These are phyloP conservation scores for Suillus subaureus DNA, from an alignment of 768 basidiomycete genomes.

Conservation along the genomic window DNA sequence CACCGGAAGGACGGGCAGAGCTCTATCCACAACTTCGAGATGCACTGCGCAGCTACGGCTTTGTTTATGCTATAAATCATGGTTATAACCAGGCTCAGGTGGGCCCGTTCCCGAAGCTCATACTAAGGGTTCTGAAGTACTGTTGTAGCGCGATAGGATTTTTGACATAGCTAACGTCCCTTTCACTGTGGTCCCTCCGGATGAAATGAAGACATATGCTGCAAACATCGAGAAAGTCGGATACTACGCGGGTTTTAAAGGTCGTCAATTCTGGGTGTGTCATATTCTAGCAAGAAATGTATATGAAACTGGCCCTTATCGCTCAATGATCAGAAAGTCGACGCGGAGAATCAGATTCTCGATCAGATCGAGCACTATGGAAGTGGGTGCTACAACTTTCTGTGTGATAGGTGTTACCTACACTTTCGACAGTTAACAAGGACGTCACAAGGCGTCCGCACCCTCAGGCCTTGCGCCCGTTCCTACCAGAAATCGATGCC, in stretches of 20 bases:
- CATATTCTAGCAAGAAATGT: background rate
- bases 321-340: constrained; percentile 36
- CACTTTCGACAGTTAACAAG: constrained; percentile 32
- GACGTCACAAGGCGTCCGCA: constrained; percentile 37
- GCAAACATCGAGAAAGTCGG: constrained; percentile 42
- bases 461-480: constrained; percentile 39
- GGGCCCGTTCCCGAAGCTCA: background rate
- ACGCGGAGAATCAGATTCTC: constrained; percentile 35
- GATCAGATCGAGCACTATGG: constrained; percentile 50
- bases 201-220: constrained; percentile 45
- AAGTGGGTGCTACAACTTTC: constrained; percentile 26
- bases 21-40: too few species aligned
- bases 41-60: constrained; percentile 29
- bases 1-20: constrained; percentile 1
- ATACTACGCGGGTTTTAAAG: constrained; percentile 52
- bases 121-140: background rate
- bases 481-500: constrained; percentile 37
- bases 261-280: constrained; percentile 48
- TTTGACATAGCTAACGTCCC: constrained; percentile 51
- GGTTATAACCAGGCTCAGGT: constrained; percentile 47
- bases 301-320: constrained; percentile 6
- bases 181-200: constrained; percentile 40
- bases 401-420: background rate
- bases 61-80: constrained; percentile 54
- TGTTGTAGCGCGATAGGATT: constrained; percentile 42